These are phyloP conservation scores for Phytophthora pseudosyringae DNA, from an alignment of 352 stramenopile genomes.

Conservation along the genomic window DNA sequence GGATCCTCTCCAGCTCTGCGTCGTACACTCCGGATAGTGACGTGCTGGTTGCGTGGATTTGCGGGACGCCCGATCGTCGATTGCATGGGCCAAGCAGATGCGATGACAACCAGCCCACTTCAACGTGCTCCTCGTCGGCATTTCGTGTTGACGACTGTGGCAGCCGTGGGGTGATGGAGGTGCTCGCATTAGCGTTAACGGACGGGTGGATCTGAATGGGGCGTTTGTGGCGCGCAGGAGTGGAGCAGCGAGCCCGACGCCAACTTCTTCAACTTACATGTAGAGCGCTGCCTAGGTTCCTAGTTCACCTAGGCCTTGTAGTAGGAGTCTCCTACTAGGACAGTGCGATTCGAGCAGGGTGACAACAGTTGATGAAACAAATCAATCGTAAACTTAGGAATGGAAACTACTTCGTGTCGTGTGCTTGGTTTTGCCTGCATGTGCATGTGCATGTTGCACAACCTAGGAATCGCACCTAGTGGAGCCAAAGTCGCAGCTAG, in stretches of 20 bases:
- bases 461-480: no score
- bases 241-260: constrained; percentile 25
- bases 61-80: constrained; percentile 3
- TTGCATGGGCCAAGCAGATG: constrained; percentile 11
- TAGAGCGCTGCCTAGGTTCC: no score
- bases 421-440: no score
- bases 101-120: constrained; percentile 19
- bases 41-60: constrained; percentile 19
- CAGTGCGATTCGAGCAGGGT: no score
- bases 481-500: no score
- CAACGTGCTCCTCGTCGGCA: constrained; percentile 14
- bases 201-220: neutral
- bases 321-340: no score
- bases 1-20: constrained; percentile 1
- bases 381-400: no score
- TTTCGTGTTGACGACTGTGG: constrained; percentile 17
- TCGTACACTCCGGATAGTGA: constrained; percentile 9
- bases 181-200: neutral
- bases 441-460: no score
- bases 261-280: constrained; percentile 13
- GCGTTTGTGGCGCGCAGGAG: constrained; percentile 10
- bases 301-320: constrained; percentile 13
- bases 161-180: neutral
- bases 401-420: no score
- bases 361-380: no score